phyloP scores from a whole-genome alignment of 2,329 filamentous ascomycete species.

The Clathrospora elynae region DNA sequence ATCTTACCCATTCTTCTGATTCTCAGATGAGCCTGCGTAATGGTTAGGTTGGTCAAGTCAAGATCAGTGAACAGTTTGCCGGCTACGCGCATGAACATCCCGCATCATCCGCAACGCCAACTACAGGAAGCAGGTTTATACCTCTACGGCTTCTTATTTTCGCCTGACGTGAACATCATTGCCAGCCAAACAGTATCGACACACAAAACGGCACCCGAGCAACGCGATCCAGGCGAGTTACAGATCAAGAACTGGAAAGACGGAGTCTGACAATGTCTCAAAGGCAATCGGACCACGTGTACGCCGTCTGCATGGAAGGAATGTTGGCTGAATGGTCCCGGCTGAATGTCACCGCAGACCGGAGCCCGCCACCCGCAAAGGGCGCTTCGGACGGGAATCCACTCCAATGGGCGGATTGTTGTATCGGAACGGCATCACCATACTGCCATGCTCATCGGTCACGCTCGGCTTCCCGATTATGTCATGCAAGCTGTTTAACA shows the following conservation, averaged over 20 bases:
- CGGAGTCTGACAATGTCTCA: neutral
- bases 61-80: neutral
- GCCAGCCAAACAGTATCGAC: too few species aligned
- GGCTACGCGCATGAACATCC: conserved; percentile 3
- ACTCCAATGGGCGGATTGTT: neutral
- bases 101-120: neutral
- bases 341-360: conserved; percentile 32
- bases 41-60: too few species aligned
- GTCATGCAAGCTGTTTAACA: too few species aligned
- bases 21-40: too few species aligned
- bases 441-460: too few species aligned
- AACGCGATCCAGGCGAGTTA: too few species aligned
- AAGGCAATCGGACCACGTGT: conserved; percentile 3
- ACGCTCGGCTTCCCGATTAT: too few species aligned
- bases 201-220: too few species aligned
- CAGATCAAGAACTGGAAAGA: too few species aligned
- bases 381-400: neutral
- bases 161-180: too few species aligned
- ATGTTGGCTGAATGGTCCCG: conserved; percentile 16
- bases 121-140: neutral
- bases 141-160: too few species aligned
- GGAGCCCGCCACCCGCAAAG: conserved; percentile 12
- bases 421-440: neutral
- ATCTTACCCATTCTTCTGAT: too few species aligned
- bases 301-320: conserved; percentile 1